Conservation (phyloP, 164 flowering plant genomes). For the Warburgia ugandensis region DNA sequence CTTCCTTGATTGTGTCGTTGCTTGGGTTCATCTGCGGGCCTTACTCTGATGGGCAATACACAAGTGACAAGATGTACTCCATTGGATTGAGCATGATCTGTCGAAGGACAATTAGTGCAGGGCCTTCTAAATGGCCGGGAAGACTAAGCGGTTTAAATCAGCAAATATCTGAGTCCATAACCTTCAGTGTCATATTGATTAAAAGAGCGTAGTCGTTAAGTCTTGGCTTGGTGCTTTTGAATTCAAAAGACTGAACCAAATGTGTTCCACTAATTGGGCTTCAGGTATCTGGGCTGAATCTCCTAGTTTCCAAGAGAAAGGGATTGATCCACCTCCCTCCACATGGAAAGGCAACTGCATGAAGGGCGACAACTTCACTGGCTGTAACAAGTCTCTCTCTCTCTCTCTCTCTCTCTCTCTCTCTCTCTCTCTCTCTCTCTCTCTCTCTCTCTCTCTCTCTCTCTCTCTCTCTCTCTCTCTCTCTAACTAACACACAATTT, state of each 20-base stretch:
- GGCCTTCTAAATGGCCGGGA: neutral
- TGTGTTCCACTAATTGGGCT: no score
- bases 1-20: neutral
- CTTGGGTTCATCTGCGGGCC: no score
- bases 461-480: neutral
- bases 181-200: neutral
- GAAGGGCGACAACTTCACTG: conserved; percentile 18
- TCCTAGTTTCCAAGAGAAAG: conserved; percentile 15
- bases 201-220: neutral
- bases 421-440: conserved; percentile 9
- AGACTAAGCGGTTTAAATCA: no score
- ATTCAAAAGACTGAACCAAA: no score
- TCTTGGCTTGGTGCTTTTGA: neutral
- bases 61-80: no score
- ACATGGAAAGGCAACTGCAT: conserved; percentile 22
- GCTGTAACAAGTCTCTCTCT: conserved; percentile 32
- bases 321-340: conserved; percentile 15
- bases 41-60: no score
- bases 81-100: no score
- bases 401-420: conserved; percentile 5
- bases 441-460: neutral
- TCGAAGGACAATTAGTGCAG: neutral
- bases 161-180: no score
- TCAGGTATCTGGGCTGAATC: conserved; percentile 9
- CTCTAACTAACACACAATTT: no score